Conservation (phyloP, 2,329 filamentous ascomycete genomes). For the Mariannaea elegans region DNA sequence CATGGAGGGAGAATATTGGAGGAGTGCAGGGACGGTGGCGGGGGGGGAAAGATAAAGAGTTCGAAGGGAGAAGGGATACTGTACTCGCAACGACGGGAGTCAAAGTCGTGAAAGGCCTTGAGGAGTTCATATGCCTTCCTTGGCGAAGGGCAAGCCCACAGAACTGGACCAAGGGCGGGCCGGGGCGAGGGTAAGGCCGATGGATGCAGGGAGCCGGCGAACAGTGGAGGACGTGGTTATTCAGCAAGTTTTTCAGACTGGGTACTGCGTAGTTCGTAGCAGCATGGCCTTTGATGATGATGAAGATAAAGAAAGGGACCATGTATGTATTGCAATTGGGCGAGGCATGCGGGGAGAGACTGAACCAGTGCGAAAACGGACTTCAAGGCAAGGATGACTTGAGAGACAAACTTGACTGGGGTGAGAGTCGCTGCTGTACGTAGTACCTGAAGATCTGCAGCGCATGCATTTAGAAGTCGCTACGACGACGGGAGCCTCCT, state of each 20-base stretch:
- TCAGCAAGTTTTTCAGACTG: neutral
- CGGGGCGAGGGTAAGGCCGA: constrained; percentile 18
- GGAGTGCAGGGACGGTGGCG: neutral
- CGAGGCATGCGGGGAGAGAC: constrained; percentile 5
- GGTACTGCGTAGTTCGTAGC: neutral
- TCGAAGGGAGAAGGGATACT: neutral
- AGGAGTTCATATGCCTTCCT: neutral
- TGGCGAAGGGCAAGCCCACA: neutral
- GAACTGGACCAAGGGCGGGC: constrained; percentile 5
- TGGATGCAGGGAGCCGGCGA: constrained; percentile 28
- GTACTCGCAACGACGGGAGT: neutral
- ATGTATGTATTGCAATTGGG: constrained; percentile 39
- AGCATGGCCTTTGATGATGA: constrained; percentile 5
- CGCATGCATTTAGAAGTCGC: too few species aligned
- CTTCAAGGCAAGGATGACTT: neutral
- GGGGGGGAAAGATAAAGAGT: neutral
- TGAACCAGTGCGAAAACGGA: constrained; percentile 11
- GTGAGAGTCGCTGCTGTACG: neutral
- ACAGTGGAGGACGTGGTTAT: constrained; percentile 31
- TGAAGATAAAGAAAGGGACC: too few species aligned
- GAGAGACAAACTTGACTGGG: neutral
- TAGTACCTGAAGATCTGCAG: neutral
- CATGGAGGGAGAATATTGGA: neutral
- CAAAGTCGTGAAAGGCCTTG: too few species aligned
- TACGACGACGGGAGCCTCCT: too few species aligned